Base-by-base conservation (phyloP, 2,329 filamentous ascomycete genomes). In the Trichoderma cornu-damae region DNA sequence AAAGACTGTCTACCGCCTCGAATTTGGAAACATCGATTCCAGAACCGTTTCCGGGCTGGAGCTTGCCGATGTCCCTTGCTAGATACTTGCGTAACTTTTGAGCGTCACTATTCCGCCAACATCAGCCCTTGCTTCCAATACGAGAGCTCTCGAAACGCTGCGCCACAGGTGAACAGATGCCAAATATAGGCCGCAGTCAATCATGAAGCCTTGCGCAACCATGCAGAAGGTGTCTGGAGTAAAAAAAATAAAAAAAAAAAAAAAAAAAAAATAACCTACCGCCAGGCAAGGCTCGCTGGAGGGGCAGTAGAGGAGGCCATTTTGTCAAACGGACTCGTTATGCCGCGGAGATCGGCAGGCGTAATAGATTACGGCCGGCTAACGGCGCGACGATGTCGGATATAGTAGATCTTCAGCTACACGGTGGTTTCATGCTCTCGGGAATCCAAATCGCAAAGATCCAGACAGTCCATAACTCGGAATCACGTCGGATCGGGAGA, bases 21-120 rank as follows among this genome's bases (percentile, higher is more conserved):
- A 78, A 77, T 30, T 73, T 73, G 37, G 70, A 67, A n/a, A 73
- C 62, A 54, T 76, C 74, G 28, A 73, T 68, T 14, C 69, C 70
- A 37, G 69, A 67, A 46, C 65, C 65, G 28, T 64, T 64, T 32
- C 69, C 69, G 56, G 69, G 69, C 56, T 73, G 72, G 12, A 78
- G 68, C 62, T 72, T 72, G 24, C 76, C 72, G 37, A 78, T 65
- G 59, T 77, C 73, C 64, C 74, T 77, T 55, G 68, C 63, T 54
- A 79, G 66, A 56, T 71, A 67, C 62, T 71, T 76, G 60, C 75
- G 74, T 38, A 76, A 57, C 65, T 75, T 79, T 58, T 73, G 66
- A 54, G 75, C 75, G 50, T 71, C 64, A 57, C 77, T 79, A 61
- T 47, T 62, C 6, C 50, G 22, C 12, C 14, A 22, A 24, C 30